phyloP scores from a whole-genome alignment of 1,284 basidiomycete genomes.

The Sporisorium graminicola region DNA sequence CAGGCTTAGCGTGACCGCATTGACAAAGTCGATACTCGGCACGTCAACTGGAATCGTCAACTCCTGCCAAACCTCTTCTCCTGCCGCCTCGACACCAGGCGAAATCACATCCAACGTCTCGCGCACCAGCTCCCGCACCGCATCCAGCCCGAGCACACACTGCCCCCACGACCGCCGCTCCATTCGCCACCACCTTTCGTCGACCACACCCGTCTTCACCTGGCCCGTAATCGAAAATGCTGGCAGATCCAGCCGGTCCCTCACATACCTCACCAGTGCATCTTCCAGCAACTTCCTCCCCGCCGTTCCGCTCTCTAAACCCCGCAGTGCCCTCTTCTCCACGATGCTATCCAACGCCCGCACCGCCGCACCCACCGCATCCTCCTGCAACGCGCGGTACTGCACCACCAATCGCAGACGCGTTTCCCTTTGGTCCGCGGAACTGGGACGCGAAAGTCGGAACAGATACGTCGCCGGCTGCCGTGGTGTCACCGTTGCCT shows the following conservation, averaged over 20 bases:
- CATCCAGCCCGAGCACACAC: background rate
- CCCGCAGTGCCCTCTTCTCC: background rate
- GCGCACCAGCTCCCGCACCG: conserved; percentile 1
- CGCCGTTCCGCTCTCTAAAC: conserved; percentile 6
- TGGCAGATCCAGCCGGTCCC: conserved; percentile 39
- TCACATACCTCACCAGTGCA: conserved; percentile 27
- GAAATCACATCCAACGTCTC: conserved; percentile 3
- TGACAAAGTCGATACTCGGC: conserved; percentile 48
- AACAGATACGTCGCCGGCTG: conserved; percentile 63
- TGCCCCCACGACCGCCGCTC: conserved; percentile 28
- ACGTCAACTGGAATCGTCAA: conserved; percentile 58
- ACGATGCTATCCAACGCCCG: conserved; percentile 11
- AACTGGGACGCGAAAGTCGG: conserved; percentile 28
- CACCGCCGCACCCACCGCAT: conserved; percentile 27
- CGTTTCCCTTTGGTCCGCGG: background rate
- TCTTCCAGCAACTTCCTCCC: conserved; percentile 24
- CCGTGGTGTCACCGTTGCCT: conserved; percentile 49
- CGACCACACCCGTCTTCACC: conserved; percentile 22
- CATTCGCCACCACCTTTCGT: conserved; percentile 30
- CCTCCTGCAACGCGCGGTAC: conserved; percentile 57
- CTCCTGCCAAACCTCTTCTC: conserved; percentile 37
- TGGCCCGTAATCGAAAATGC: conserved; percentile 41
- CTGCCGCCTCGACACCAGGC: background rate
- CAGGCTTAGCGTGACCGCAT: conserved; percentile 37
- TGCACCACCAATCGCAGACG: conserved; percentile 45